Conservation (phyloP, 1,139 yeast species). For the Kodamaea sp. region DNA sequence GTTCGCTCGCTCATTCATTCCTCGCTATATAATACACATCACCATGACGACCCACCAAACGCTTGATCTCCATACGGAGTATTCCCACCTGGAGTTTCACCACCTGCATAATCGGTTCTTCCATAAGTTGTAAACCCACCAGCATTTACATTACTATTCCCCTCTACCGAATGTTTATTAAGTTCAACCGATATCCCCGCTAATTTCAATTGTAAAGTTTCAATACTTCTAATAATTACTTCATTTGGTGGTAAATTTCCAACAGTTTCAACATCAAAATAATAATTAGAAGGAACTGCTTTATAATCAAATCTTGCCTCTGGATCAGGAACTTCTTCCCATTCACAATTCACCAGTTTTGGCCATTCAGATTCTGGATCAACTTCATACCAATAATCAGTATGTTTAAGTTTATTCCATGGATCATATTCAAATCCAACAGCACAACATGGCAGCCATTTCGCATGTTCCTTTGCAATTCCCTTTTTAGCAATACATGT, state of each 20-base stretch:
- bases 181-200: conserved; percentile 86
- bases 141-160: conserved; percentile 35
- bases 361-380: conserved; percentile 94
- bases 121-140: conserved; percentile 53
- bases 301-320: conserved; percentile 83
- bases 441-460: conserved; percentile 98
- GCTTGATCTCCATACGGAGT: conserved; percentile 46
- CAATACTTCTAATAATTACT: conserved; percentile 79
- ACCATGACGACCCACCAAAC: conserved; percentile 36
- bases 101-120: conserved; percentile 37
- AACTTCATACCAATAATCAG: conserved; percentile 95
- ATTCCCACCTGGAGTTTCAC: conserved; percentile 37
- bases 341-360: conserved; percentile 77
- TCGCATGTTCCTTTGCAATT: conserved; percentile 96
- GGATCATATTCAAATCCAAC: conserved; percentile 98
- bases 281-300: conserved; percentile 78
- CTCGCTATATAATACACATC: no score
- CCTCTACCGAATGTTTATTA: conserved; percentile 56
- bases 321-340: conserved; percentile 94
- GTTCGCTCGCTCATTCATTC: no score
- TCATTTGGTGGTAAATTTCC: conserved; percentile 88
- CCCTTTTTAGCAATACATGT: conserved; percentile 97
- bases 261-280: conserved; percentile 87
- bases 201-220: conserved; percentile 80
- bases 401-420: conserved; percentile 95